Percentiles rank a stretch among this genome's conserved stretches.
Evolutionary conservation across 2,329 filamentous ascomycete species (phyloP).

Genomic region (Botrytis sinoallii): DNA sequence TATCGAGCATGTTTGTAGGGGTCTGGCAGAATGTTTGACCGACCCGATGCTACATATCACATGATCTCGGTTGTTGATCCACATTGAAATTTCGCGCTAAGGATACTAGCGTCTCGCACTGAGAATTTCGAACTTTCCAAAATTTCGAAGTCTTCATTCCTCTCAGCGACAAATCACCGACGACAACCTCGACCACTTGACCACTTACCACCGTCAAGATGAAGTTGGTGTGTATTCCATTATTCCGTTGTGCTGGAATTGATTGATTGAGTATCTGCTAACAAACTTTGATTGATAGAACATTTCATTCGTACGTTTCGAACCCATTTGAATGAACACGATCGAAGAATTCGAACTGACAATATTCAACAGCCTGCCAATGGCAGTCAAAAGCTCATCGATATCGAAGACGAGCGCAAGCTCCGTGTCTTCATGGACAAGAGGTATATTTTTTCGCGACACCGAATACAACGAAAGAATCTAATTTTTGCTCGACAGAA

Average conservation of each 20-base stretch:
- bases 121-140: constrained; percentile 16
- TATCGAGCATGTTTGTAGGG: not conserved
- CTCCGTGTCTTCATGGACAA: constrained; percentile 98
- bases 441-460: constrained; percentile 51
- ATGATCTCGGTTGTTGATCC: constrained; percentile 16
- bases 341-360: constrained; percentile 24
- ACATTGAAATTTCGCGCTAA: constrained; percentile 8
- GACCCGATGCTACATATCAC: not conserved
- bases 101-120: constrained; percentile 13
- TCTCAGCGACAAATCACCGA: constrained; percentile 20
- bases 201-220: constrained; percentile 30
- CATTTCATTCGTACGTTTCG: constrained; percentile 37
- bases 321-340: not conserved
- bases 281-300: constrained; percentile 30
- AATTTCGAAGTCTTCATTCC: constrained; percentile 10
- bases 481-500: constrained; percentile 45
- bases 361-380: constrained; percentile 68
- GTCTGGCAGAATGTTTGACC: constrained; percentile 6
- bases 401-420: constrained; percentile 99
- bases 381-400: constrained; percentile 99
- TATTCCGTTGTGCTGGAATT: not conserved
- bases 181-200: constrained; percentile 22
- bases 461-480: not conserved
- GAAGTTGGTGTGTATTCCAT: constrained; percentile 36
- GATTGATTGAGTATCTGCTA: constrained; percentile 26